Base-by-base conservation (phyloP, 257 asterid species). In the Solanum chiquidenum region DNA sequence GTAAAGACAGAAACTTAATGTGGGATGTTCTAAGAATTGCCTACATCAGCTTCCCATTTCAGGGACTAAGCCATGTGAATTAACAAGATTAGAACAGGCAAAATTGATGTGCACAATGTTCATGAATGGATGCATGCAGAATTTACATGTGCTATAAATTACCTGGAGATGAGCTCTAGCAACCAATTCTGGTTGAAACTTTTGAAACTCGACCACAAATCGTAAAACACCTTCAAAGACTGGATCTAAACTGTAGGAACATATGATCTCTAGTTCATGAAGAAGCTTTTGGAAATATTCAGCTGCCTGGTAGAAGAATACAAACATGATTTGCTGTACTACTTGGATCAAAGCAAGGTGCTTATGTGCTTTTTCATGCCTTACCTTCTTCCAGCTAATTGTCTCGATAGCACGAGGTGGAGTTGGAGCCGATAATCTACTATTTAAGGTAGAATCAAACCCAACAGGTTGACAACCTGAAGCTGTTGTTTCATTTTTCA, bases 111-210 rank as follows among this genome's bases (percentile, higher is more conserved):
- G 58, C 83, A 40, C 35, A 40, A 40, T 40, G 58, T 76, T 23
- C 83, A 38, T 23, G 83, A 33, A 10, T 74, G 6, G 31, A 42
- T 5, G 4, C n/a, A 40, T 31, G 40, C 27, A 31, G 75, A 68
- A 35, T 35, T 55, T 29, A 44, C 13, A 72, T 73, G 69, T 73
- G 74, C 16, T 55, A 77, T 72, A 89, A 52, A 66, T 80, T 89
- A 97, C 99, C 99, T 96, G 99, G 88, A 97, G 89, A 94, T 92
- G 90, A 91, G 97, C 95, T 92, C 99, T 92, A 89, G 99, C 94
- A 85, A 96, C 95, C 91, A 97, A 93, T 90, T 96, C 99, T 40
- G 99, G 99, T 91, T 90, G 95, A 58, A 89, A 71, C 94, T 95
- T 96, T 90, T 97, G 99, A 91, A 97, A 91, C 89, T 93, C 96